Base-by-base conservation (phyloP, 371 early-diverging fungal genomes). In the Nematocida ausubeli region DNA sequence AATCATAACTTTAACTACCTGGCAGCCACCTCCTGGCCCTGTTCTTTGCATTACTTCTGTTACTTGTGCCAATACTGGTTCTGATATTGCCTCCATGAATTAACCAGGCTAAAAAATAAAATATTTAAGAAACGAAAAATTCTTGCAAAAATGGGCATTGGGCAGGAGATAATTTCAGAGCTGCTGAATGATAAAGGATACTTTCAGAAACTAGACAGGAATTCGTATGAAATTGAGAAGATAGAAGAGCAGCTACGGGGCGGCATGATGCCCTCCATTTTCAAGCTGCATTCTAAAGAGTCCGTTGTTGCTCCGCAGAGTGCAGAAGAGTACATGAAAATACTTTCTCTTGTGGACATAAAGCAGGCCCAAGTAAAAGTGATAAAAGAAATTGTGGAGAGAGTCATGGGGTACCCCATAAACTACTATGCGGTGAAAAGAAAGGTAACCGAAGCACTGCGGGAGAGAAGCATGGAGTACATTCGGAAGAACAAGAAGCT, bases 21-120 rank as follows among this genome's bases (percentile, higher is more conserved):
- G 69, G n/a, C 83, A 57, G 30, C 64, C 60, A 26, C 86, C 86
- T 71, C 84, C 83, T 34, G 85, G 69, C 19, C 86, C 86, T 50
- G 82, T 80, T 70, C 69, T 82, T 9, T 57, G 52, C 39, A 67
- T 67, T 47, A 83, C 40, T 39, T 83, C 69, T 22, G 68, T 34
- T 49, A 86, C 84, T 71, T 83, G 52, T 69, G 71, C 84, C 70
- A 81, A 83, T 54, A 72, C 51, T 57, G 72, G 75, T 57, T 82
- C 37, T 52, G 39, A 62, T 26, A 39, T 54, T 34, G 64, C 70
- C 47, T 82, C 83, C 80, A 80, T 81, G 47, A 44, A 44, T 44
- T 44, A 12, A 54, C 68, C 51, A 62, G 75, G 81, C 50, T 81
- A 81, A 72, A 70, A 72, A 72, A 65, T 40, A 64, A 70, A 70